Percentiles rank a stretch among this genome's conserved stretches.
phyloP scores from a whole-genome alignment of 306 rosid species.

The Abrus precatorius region DNA sequence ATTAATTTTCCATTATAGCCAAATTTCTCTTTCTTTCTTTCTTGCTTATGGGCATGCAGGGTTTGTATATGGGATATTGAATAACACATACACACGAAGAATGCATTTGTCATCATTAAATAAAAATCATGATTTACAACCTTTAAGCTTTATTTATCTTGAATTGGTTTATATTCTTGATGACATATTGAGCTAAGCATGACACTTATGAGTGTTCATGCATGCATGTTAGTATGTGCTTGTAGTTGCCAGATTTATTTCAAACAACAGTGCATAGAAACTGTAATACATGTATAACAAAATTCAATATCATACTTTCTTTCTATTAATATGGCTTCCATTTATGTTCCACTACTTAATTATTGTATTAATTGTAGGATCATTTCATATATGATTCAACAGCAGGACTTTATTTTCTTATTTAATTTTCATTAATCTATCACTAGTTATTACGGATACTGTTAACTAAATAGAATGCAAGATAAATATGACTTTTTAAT shows the following conservation, averaged over 20 bases:
- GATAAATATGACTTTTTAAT: no score
- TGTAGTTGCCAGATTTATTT: not conserved
- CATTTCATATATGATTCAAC: no score
- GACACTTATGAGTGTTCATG: not conserved
- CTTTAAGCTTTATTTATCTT: not conserved
- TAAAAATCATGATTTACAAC: no score
- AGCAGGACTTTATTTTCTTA: not conserved
- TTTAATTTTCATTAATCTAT: not conserved
- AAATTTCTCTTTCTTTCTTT: not conserved
- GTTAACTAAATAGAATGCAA: no score
- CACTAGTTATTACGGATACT: no score
- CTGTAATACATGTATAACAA: not conserved
- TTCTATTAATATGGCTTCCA: not conserved
- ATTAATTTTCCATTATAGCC: not conserved
- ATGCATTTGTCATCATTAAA: no score
- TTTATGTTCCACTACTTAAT: no score
- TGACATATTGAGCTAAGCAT: no score
- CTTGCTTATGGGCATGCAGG: not conserved
- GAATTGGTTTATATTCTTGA: not conserved
- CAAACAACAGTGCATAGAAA: not conserved
- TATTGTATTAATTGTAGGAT: no score
- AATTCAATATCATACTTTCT: not conserved
- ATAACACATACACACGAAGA: no score
- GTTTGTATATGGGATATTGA: no score
- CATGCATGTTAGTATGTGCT: slow-evolving; percentile 2